Evolutionary conservation across 2,329 filamentous ascomycete genomes (phyloP).

Genomic region (Sporothrix schenckii): DNA sequence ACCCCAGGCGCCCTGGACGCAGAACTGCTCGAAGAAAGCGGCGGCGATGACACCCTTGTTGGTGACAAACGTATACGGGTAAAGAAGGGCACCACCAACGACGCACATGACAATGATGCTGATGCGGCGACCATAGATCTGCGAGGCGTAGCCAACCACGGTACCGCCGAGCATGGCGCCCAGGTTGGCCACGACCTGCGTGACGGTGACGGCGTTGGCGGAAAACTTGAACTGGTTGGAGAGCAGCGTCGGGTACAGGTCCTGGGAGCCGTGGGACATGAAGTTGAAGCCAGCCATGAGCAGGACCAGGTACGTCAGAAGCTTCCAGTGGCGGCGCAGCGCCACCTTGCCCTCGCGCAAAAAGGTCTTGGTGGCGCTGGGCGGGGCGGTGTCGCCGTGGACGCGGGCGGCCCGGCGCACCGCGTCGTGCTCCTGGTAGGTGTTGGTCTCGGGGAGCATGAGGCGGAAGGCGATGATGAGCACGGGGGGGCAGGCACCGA

Average conservation of each 20-base stretch:
- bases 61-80: constrained; percentile 70
- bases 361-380: constrained; percentile 67
- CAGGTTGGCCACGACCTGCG: constrained; percentile 76
- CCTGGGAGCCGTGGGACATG: constrained; percentile 69
- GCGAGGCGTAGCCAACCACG: constrained; percentile 72
- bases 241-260: constrained; percentile 79
- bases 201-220: constrained; percentile 39
- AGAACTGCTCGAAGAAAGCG: constrained; percentile 72
- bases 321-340: constrained; percentile 75
- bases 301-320: constrained; percentile 78
- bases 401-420: constrained; percentile 56
- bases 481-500: constrained; percentile 68
- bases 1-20: constrained; percentile 75
- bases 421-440: constrained; percentile 35
- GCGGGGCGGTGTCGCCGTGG: constrained; percentile 47
- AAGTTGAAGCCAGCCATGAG: constrained; percentile 93
- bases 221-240: constrained; percentile 37
- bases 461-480: constrained; percentile 37
- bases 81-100: constrained; percentile 64
- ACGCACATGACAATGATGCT: constrained; percentile 65
- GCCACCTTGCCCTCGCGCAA: constrained; percentile 72
- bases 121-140: constrained; percentile 73
- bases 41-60: constrained; percentile 62
- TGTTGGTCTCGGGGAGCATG: constrained; percentile 37
- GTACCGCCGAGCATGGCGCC: constrained; percentile 75